Base-by-base conservation (phyloP, 805 yeast species). In the Metschnikowia corniflorae region DNA sequence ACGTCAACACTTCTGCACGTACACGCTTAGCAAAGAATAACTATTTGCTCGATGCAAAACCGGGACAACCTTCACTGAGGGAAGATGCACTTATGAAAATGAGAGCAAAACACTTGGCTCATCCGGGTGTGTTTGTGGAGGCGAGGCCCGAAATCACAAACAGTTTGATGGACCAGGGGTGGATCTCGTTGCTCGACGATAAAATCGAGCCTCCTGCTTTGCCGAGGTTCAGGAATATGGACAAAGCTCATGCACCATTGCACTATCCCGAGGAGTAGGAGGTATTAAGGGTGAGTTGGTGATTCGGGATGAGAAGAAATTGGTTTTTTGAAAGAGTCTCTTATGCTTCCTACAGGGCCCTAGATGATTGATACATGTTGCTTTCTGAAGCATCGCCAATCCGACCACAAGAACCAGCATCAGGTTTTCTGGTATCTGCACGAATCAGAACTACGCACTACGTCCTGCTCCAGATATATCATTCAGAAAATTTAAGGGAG, bases 181-280 rank as follows among this genome's bases (percentile, higher is more conserved):
- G 51, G 50, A 42, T 60, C 6, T 48, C 54, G 13, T 49, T 62
- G 20, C 41, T 46, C 2, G 40, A 45, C 5, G 35, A 46, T 4
- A 42, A 47, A n/a, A 30, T 56, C 12, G 41, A 34, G 14, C 47
- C 54, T 1, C 67, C 67, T 1, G 46, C 55, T 2, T 50, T 78
- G 16, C 91, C 89, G 2, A 62, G 69, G 4, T 80, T 80, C 54
- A 75, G 70, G 44, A 78, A 79, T 50, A 77, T 80, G 7, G 89
- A 83, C 46, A 78, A 76, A 53, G 82, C 85, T 5, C 63, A 64
- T 36, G 60, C 64, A 15, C 62, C 73, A 9, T 61, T 75, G 1
- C 66, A 63, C 23, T 74, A 71, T 44, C 46, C 46, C 10, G 46
- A 62, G 63, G 32, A 44, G 14, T 42, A 36, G 25, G 10, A 6